Conservation (phyloP, 148 eudicot genomes). For the Rhododendron henanense region DNA sequence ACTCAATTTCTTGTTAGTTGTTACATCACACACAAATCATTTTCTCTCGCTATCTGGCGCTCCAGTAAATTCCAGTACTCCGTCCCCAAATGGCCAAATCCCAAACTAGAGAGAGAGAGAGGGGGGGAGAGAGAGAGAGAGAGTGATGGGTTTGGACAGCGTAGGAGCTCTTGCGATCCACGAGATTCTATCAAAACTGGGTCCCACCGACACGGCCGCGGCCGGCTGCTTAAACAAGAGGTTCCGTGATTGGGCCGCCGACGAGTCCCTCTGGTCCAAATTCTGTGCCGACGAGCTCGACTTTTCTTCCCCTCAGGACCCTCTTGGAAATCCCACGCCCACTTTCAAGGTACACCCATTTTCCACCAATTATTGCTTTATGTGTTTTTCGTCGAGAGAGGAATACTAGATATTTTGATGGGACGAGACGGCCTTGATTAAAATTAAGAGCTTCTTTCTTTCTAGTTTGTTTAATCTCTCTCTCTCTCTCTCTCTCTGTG, state of each 20-base stretch:
- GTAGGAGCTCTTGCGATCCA: conserved; percentile 52
- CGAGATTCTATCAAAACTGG: conserved; percentile 54
- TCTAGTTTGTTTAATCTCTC: neutral
- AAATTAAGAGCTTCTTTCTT: neutral
- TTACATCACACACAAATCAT: no score
- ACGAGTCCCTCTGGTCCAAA: conserved; percentile 58
- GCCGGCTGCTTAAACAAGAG: conserved; percentile 42
- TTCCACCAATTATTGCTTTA: no score
- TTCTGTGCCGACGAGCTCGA: conserved; percentile 50
- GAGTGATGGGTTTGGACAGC: conserved; percentile 34
- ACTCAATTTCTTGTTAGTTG: no score
- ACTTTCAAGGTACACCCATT: no score
- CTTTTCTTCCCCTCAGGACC: conserved; percentile 56
- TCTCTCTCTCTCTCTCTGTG: conserved; percentile 42
- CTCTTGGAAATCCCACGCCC: conserved; percentile 48
- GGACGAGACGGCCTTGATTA: neutral
- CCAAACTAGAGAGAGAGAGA: neutral
- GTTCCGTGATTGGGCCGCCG: conserved; percentile 50
- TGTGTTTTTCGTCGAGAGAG: neutral
- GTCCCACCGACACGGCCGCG: conserved; percentile 42
- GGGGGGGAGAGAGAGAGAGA: neutral
- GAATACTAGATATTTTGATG: conserved; percentile 14
- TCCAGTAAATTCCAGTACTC: neutral
- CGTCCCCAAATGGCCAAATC: neutral
- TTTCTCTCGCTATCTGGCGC: neutral